These are phyloP conservation scores for Trypanosoma theileri DNA, from an alignment of 208 protist species.

Conservation along the genomic window DNA sequence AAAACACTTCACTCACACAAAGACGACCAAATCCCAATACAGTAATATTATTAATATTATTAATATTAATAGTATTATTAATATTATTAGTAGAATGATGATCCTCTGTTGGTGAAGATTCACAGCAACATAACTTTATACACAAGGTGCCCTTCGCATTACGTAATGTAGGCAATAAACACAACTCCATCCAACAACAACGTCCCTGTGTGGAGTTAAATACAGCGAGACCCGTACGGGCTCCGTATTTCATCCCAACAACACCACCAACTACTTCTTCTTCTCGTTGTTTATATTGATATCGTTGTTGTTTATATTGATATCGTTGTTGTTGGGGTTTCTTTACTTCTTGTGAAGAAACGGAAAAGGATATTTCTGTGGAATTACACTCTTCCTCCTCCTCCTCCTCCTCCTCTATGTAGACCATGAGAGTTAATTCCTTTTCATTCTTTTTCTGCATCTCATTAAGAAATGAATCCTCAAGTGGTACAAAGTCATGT, in stretches of 20 bases:
- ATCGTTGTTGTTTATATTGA: neutral
- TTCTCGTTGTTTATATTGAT: too few species aligned
- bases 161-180: neutral
- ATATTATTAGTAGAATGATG: neutral
- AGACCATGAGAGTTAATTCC: neutral
- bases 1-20: neutral
- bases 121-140: neutral
- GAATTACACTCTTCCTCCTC: too few species aligned
- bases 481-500: neutral
- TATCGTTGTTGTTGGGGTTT: neutral
- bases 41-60: neutral
- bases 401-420: too few species aligned
- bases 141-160: neutral
- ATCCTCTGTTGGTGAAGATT: neutral
- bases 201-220: neutral
- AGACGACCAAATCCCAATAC: neutral
- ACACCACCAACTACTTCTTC: neutral
- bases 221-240: neutral
- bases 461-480: slow-evolving; percentile 1
- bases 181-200: neutral
- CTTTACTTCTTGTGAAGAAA: neutral
- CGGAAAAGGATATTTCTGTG: too few species aligned
- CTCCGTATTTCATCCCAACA: neutral
- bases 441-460: neutral
- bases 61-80: neutral